These are phyloP conservation scores for Penicillium sp. DNA, from an alignment of 2,329 filamentous ascomycete species.

Conservation along the genomic window DNA sequence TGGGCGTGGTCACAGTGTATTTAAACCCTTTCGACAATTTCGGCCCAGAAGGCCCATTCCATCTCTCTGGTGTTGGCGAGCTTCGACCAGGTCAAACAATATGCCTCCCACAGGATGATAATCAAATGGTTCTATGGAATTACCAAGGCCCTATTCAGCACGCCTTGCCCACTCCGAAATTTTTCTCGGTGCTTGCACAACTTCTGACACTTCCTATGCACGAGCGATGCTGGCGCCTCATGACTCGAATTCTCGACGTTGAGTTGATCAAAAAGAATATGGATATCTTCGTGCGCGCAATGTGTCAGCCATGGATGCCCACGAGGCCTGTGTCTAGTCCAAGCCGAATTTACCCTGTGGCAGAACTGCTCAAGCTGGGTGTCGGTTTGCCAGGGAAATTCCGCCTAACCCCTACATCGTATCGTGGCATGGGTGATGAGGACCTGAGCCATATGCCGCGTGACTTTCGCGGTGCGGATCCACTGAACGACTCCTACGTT, in stretches of 20 bases:
- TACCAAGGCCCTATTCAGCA: not conserved
- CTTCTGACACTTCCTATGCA: not conserved
- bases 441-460: too few species aligned
- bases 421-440: too few species aligned
- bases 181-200: not conserved
- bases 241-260: not conserved
- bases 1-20: not conserved
- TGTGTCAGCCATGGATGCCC: not conserved
- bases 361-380: not conserved
- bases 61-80: not conserved
- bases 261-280: not conserved
- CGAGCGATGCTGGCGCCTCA: not conserved
- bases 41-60: not conserved
- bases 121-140: not conserved
- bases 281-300: not conserved
- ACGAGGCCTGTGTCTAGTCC: not conserved
- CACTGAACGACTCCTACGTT: not conserved
- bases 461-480: not conserved
- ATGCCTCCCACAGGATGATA: not conserved
- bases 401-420: fast-evolving
- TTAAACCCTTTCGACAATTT: not conserved
- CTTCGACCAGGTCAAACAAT: not conserved
- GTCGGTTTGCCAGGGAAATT: not conserved
- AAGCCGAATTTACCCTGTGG: too few species aligned
- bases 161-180: not conserved